phyloP scores from a whole-genome alignment of 1,139 yeast species.

The Wickerhamomyces sp. region DNA sequence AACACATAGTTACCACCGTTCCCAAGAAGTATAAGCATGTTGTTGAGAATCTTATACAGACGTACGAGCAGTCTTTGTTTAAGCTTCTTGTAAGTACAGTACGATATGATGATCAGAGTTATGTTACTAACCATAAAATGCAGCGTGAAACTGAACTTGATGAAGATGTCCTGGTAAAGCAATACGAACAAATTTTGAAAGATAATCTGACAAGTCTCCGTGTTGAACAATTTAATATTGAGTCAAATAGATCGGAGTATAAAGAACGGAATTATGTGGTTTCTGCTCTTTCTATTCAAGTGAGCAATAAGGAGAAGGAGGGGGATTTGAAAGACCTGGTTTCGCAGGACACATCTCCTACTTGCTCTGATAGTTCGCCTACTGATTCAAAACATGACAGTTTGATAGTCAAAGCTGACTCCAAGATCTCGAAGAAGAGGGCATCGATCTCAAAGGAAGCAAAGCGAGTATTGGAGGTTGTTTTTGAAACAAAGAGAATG shows the following conservation, averaged over 20 bases:
- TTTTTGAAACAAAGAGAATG: slow-evolving; percentile 14
- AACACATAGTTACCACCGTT: background rate
- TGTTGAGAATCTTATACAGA: background rate
- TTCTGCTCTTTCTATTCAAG: background rate
- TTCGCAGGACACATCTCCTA: too few species aligned
- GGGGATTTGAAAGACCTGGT: background rate
- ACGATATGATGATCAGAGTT: too few species aligned
- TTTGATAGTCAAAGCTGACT: background rate
- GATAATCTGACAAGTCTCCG: background rate
- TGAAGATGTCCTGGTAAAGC: background rate
- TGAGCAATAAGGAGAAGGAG: background rate
- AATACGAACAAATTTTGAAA: background rate
- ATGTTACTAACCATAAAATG: background rate
- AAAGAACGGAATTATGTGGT: background rate
- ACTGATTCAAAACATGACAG: too few species aligned
- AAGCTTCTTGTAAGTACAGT: background rate
- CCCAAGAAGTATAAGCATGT: background rate
- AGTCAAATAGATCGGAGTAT: background rate
- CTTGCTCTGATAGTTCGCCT: too few species aligned
- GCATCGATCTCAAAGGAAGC: slow-evolving; percentile 12
- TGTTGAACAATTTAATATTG: too few species aligned
- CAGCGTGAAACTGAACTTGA: background rate
- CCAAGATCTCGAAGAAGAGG: slow-evolving; percentile 5
- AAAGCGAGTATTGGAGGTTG: slow-evolving; percentile 13
- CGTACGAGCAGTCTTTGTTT: background rate